Base-by-base conservation (phyloP, 768 basidiomycete species). In the Amanita polypyramis region DNA sequence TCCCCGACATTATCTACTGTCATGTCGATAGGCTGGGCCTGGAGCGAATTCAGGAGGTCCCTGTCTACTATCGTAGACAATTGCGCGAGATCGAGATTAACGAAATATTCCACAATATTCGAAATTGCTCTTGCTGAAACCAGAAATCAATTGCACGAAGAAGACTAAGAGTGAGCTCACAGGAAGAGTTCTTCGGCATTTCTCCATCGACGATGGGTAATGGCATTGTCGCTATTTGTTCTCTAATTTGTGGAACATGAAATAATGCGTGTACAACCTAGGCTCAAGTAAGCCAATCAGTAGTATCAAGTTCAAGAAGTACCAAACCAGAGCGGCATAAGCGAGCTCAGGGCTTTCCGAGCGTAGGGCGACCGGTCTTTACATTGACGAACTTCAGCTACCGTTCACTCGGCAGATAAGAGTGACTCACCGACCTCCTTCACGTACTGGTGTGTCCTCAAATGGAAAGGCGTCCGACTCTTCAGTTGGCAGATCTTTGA, bases 351-450 rank as follows among this genome's bases (percentile, higher is more conserved):
- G 62, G 17, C 60, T 55, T 15, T 76, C 73, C 1, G 83, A 74
- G 19, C 85, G 82, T 17, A 88, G 55, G 6, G 80, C 80, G 27
- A 88, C 72, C 10, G 86, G 86, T n/a, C 85, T 89, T 29, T 2
- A 34, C 11, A 8, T 27, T 37, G 21, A 47, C 32, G 33, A 51
- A 5, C 4, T 45, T 45, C 23, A 32, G 10, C 34, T 14, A 17
- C 32, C 38, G 29, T 36, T 12, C 2, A 32, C 6, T 20, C 41
- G 27, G 11, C 27, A 8, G 23, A 32, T 33, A 35, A 36, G 8
- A 43, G 17, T n/a, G 5, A 60, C 76, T 46, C 33, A 83, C 84
- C 79, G 69, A 45, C 75, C 73, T 51, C 73, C 76, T 52, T 78
- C 72, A 20, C 84, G 68, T 2, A 79, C 55, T 25, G n/a, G n/a